phyloP scores from a whole-genome alignment of 306 rosid genomes.

The Lathyrus tuberosus region DNA sequence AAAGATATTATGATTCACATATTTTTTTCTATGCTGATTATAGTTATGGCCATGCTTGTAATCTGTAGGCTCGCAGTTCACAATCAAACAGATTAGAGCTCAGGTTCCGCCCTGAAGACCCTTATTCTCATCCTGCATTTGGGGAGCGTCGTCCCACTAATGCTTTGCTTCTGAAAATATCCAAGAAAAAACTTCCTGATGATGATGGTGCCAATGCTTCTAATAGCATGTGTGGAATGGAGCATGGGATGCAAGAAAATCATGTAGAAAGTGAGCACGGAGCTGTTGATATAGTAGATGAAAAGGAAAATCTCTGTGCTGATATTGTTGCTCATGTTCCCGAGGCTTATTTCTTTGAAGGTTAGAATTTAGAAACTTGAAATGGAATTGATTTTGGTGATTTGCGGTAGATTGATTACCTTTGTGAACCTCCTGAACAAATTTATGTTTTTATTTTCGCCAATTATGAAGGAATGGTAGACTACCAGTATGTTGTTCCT shows the following conservation, averaged over 20 bases:
- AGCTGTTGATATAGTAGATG: slow-evolving; percentile 37
- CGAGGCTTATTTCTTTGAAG: slow-evolving; percentile 79
- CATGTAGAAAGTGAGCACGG: slow-evolving; percentile 25
- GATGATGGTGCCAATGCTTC: slow-evolving; percentile 39
- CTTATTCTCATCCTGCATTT: slow-evolving; percentile 80
- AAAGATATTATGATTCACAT: background rate
- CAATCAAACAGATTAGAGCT: slow-evolving; percentile 73
- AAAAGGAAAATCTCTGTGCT: slow-evolving; percentile 50
- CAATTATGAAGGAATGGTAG: slow-evolving; percentile 74
- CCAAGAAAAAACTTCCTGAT: slow-evolving; percentile 43
- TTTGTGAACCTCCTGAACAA: slow-evolving; percentile 4
- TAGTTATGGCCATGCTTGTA: background rate
- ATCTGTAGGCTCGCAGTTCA: slow-evolving; percentile 61
- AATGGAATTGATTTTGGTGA: slow-evolving; percentile 27
- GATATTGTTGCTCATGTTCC: slow-evolving; percentile 61
- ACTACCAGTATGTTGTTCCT: slow-evolving; percentile 90
- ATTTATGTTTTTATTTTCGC: slow-evolving; percentile 29
- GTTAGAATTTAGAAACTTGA: slow-evolving; percentile 56
- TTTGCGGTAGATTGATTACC: slow-evolving; percentile 18
- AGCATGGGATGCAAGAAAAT: slow-evolving; percentile 41
- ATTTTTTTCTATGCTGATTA: background rate
- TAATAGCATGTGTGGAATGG: slow-evolving; percentile 32
- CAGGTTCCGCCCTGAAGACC: slow-evolving; percentile 80
- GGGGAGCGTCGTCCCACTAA: slow-evolving; percentile 78
- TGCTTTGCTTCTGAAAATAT: slow-evolving; percentile 69